These are phyloP conservation scores for Pseudonitzschia multiseries DNA, from an alignment of 108 stramenopile species.

Conservation along the genomic window DNA sequence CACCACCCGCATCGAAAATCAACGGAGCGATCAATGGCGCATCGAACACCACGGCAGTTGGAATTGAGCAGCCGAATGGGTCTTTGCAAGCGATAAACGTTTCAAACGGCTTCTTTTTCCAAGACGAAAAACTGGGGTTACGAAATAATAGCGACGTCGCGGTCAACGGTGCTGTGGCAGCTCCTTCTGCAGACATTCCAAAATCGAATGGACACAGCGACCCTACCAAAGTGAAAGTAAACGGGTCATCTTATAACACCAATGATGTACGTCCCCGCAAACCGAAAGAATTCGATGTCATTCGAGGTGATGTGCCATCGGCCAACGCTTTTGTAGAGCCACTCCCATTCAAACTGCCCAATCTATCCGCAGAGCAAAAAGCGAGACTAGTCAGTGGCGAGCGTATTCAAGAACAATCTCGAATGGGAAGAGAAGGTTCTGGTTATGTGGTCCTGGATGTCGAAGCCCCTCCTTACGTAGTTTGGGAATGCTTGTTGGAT, in stretches of 20 bases:
- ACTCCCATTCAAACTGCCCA: conserved; percentile 73
- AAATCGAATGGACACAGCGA: conserved; percentile 25
- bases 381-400: conserved; percentile 51
- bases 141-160: not conserved
- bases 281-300: conserved; percentile 48
- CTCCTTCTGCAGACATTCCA: not conserved
- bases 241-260: not conserved
- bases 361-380: conserved; percentile 51
- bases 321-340: conserved; percentile 45
- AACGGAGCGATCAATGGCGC: conserved; percentile 15
- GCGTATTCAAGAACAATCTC: conserved; percentile 76
- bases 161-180: not conserved
- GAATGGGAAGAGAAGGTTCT: conserved; percentile 85
- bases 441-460: conserved; percentile 86
- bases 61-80: not conserved
- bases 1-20: not conserved
- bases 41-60: not conserved
- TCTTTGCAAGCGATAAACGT: not conserved
- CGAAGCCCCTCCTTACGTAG: conserved; percentile 69
- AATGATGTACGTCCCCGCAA: conserved; percentile 11
- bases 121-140: conserved; percentile 13
- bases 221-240: not conserved
- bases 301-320: conserved; percentile 45
- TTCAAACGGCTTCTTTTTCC: not conserved
- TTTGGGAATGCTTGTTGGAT: conserved; percentile 88